These are phyloP conservation scores for Mortierella sp. DNA, from an alignment of 371 early-diverging fungal genomes.

Conservation along the genomic window DNA sequence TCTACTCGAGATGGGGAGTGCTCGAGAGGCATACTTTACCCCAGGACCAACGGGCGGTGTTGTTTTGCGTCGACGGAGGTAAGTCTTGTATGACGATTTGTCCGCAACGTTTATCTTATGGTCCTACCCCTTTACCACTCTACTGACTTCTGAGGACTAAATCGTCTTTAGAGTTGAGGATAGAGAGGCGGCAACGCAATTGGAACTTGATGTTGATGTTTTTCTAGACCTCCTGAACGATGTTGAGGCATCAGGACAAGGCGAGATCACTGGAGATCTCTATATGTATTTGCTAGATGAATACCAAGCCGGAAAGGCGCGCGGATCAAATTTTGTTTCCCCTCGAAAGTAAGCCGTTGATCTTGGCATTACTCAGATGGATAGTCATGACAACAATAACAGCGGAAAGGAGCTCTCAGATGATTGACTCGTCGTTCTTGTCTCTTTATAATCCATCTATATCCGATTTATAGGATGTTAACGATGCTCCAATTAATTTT, in stretches of 20 bases:
- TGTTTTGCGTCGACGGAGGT: slow-evolving; percentile 58
- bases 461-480: slow-evolving; percentile 56
- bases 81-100: neutral
- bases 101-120: neutral
- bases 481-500: slow-evolving; percentile 67
- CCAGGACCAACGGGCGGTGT: slow-evolving; percentile 67
- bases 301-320: slow-evolving; percentile 65
- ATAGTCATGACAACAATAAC: too few relatives aligned
- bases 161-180: slow-evolving; percentile 14
- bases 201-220: slow-evolving; percentile 63
- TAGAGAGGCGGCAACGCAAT: slow-evolving; percentile 57
- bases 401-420: neutral
- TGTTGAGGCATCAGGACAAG: slow-evolving; percentile 52
- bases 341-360: slow-evolving; percentile 25
- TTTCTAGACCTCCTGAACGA: slow-evolving; percentile 70
- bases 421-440: neutral
- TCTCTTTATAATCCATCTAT: neutral
- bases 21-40: slow-evolving; percentile 66
- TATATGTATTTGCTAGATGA: slow-evolving; percentile 81
- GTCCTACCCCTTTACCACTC: neutral
- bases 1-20: slow-evolving; percentile 54
- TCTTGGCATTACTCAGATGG: neutral
- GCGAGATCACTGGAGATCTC: slow-evolving; percentile 73
- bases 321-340: slow-evolving; percentile 59
- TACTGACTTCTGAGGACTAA: neutral